These are phyloP conservation scores for Plectosphaerella plurivora DNA, from an alignment of 2,329 filamentous ascomycete genomes.

Conservation along the genomic window DNA sequence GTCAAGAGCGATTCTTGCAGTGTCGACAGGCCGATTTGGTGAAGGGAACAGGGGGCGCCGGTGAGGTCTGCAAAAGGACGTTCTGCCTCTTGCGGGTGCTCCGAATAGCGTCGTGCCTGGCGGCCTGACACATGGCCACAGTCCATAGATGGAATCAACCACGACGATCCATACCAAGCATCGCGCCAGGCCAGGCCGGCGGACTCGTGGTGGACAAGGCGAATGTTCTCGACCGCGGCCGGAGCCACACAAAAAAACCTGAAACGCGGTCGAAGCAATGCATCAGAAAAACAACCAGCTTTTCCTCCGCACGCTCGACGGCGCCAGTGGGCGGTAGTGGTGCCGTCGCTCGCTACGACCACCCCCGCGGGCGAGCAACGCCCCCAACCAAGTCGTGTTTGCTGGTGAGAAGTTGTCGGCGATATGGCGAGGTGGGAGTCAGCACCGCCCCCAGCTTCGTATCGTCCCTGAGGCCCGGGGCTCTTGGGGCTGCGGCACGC, in stretches of 20 bases:
- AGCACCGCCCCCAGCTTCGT: too few relatives aligned
- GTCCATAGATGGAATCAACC: background rate
- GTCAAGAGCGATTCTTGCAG: too few relatives aligned
- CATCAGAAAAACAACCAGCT: conserved; percentile 37
- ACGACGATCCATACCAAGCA: background rate
- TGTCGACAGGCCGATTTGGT: background rate
- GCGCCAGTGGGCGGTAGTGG: too few relatives aligned
- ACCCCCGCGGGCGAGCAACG: background rate
- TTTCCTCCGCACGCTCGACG: background rate
- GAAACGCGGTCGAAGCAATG: conserved; percentile 48
- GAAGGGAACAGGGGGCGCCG: background rate
- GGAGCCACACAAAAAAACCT: conserved; percentile 28
- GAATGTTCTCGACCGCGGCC: conserved; percentile 10
- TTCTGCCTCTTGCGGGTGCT: too few relatives aligned
- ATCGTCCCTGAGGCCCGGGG: too few relatives aligned
- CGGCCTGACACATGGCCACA: background rate
- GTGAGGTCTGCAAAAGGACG: too few relatives aligned
- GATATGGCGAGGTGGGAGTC: too few relatives aligned
- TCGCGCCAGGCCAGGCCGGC: background rate
- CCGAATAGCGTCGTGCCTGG: too few relatives aligned
- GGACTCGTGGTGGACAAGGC: background rate
- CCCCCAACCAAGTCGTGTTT: background rate
- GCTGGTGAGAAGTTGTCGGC: background rate
- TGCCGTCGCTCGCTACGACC: background rate
- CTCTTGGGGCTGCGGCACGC: background rate